Conservation (phyloP, 768 basidiomycete genomes). For the Lactarius vividus region DNA sequence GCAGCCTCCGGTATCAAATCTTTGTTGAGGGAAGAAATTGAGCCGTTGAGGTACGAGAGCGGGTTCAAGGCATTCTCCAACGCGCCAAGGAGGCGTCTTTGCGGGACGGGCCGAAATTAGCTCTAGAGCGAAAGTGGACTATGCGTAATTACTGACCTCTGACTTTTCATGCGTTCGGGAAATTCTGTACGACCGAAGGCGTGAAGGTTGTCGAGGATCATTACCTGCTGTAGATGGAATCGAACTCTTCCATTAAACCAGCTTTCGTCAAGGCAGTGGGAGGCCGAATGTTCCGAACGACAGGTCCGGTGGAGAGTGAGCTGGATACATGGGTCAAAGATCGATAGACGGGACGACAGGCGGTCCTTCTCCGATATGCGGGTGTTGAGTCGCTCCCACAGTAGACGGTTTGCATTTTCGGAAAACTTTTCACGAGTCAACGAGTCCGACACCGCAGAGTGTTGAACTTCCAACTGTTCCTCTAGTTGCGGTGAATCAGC, state of each 20-base stretch:
- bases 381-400: slow-evolving; percentile 1
- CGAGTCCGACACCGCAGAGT: background rate
- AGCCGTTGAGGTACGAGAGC: slow-evolving; percentile 45
- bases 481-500: background rate
- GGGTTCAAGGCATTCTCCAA: slow-evolving; percentile 54
- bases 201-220: slow-evolving; percentile 41
- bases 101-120: background rate
- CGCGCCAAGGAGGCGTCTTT: slow-evolving; percentile 5
- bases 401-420: background rate
- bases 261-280: slow-evolving; percentile 30
- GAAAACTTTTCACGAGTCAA: slow-evolving; percentile 5
- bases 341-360: background rate
- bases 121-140: background rate
- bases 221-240: slow-evolving; percentile 49
- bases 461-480: background rate
- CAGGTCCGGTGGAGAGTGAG: slow-evolving; percentile 41
- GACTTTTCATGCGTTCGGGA: background rate
- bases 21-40: slow-evolving; percentile 37
- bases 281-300: slow-evolving; percentile 37
- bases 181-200: background rate
- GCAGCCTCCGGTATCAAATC: slow-evolving; percentile 41
- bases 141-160: slow-evolving; percentile 11
- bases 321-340: slow-evolving; percentile 18
- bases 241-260: slow-evolving; percentile 45
- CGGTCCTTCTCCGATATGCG: slow-evolving; percentile 1